Conservation (phyloP, 2,329 filamentous ascomycete species). For the Chrysoporthe cubensis region DNA sequence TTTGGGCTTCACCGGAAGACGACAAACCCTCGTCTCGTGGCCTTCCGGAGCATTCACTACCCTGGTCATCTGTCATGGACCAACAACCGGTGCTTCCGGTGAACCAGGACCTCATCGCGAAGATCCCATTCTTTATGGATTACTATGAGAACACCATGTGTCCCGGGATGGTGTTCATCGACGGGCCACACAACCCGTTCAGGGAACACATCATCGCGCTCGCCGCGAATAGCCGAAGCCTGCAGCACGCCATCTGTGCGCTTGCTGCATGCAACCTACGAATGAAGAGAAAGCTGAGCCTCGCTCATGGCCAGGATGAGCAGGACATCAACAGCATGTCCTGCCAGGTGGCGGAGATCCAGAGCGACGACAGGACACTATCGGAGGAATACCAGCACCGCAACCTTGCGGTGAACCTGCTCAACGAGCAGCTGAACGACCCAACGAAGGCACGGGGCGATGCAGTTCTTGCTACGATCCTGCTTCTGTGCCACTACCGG, state of each 20-base stretch:
- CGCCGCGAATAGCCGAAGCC: constrained; percentile 74
- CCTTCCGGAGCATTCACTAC: constrained; percentile 48
- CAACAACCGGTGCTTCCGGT: constrained; percentile 54
- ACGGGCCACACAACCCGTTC: constrained; percentile 84
- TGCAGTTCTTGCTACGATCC: constrained; percentile 82
- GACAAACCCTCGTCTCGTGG: constrained; percentile 48
- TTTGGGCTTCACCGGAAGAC: constrained; percentile 53
- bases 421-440: constrained; percentile 85
- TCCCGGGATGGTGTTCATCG: constrained; percentile 88
- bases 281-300: constrained; percentile 74
- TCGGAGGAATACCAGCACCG: constrained; percentile 86
- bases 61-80: constrained; percentile 53
- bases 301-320: constrained; percentile 52
- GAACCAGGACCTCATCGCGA: constrained; percentile 69
- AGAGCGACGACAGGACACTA: constrained; percentile 65
- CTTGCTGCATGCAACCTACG: constrained; percentile 87
- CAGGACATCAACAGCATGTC: constrained; percentile 53
- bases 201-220: constrained; percentile 80
- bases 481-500: constrained; percentile 88
- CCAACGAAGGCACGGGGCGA: constrained; percentile 77
- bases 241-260: constrained; percentile 93
- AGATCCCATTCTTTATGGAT: constrained; percentile 87
- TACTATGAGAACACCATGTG: constrained; percentile 95
- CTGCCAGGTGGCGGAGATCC: constrained; percentile 42
- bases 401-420: constrained; percentile 74